phyloP scores from a whole-genome alignment of 2,329 filamentous ascomycete species.

The Verticillium nonalfalfae region DNA sequence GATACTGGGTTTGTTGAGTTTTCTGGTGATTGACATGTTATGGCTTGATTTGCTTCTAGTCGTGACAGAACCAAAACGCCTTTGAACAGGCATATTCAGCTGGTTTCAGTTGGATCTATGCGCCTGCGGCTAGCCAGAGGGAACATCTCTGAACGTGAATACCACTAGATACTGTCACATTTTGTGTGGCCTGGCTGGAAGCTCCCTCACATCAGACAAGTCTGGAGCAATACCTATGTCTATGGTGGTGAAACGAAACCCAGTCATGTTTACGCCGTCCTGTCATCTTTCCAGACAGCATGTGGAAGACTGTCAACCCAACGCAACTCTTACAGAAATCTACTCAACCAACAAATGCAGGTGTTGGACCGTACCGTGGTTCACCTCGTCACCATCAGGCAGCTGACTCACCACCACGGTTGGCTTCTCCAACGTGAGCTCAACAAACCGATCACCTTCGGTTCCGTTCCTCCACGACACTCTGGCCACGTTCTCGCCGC shows the following conservation, averaged over 20 bases:
- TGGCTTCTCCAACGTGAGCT: conserved; percentile 7
- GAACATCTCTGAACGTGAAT: too few relatives aligned
- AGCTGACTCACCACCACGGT: conserved; percentile 11
- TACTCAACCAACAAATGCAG: neutral
- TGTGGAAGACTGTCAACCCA: too few relatives aligned
- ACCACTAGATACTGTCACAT: too few relatives aligned
- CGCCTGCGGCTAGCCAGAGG: too few relatives aligned
- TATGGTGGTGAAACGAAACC: too few relatives aligned
- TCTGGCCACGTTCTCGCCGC: conserved; percentile 14
- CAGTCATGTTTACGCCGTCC: too few relatives aligned
- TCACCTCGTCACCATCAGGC: conserved; percentile 7
- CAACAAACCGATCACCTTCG: conserved; percentile 6
- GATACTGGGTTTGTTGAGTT: neutral
- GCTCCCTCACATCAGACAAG: too few relatives aligned
- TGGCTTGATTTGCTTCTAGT: neutral
- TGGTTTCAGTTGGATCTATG: too few relatives aligned
- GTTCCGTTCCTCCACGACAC: conserved; percentile 13
- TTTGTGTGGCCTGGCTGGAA: too few relatives aligned
- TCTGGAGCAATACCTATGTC: too few relatives aligned
- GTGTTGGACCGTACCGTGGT: conserved; percentile 10
- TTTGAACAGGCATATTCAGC: neutral
- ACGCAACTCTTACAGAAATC: too few relatives aligned
- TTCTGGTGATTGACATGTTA: neutral
- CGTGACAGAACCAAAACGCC: neutral
- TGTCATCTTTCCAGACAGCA: too few relatives aligned